Evolutionary conservation across 495 filamentous ascomycete species (phyloP).

Genomic region (Letharia lupina): DNA sequence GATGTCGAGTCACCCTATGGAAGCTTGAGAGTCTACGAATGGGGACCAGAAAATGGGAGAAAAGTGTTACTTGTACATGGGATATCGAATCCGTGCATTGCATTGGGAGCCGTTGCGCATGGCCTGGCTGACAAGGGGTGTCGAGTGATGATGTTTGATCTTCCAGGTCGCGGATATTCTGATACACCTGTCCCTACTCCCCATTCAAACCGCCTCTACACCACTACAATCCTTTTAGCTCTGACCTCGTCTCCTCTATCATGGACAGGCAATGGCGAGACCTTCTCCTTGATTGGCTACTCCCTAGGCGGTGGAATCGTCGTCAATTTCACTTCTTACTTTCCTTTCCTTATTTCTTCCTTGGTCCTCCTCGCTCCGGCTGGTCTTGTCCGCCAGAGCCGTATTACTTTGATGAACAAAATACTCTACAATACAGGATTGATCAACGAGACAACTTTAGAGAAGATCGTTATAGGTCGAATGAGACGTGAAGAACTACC

Average conservation of each 20-base stretch:
- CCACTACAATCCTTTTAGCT: conserved; percentile 62
- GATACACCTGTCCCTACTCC: conserved; percentile 57
- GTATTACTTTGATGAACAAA: conserved; percentile 49
- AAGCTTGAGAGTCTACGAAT: conserved; percentile 77
- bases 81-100: conserved; percentile 73
- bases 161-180: conserved; percentile 74
- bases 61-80: conserved; percentile 82
- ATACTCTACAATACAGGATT: conserved; percentile 53
- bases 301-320: conserved; percentile 75
- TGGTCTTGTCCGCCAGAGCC: conserved; percentile 60
- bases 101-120: conserved; percentile 49
- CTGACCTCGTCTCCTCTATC: conserved; percentile 60
- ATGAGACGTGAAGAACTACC: conserved; percentile 21
- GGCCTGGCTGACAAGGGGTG: conserved; percentile 65
- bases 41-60: conserved; percentile 67
- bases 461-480: conserved; percentile 18
- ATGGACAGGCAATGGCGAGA: conserved; percentile 50
- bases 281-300: conserved; percentile 71
- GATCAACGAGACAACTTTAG: conserved; percentile 42
- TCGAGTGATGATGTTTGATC: conserved; percentile 68
- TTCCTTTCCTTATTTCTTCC: conserved; percentile 56
- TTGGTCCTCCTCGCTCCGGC: conserved; percentile 68
- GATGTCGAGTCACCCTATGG: conserved; percentile 74
- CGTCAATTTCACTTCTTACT: conserved; percentile 62
- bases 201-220: conserved; percentile 68